Evolutionary conservation across 331 rosid genomes (phyloP).

Genomic region (Acacia concinna): DNA sequence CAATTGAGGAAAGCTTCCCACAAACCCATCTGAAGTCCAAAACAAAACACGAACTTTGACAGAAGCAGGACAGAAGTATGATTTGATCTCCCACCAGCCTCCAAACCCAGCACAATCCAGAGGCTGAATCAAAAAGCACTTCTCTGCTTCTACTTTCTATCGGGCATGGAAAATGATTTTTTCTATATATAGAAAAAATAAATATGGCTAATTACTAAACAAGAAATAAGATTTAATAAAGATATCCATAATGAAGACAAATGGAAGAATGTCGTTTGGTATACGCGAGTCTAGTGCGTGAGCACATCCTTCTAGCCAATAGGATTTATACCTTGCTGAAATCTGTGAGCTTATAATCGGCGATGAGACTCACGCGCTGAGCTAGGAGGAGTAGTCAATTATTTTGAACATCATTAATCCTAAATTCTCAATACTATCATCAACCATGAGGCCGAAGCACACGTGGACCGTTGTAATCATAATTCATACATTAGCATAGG

Average conservation of each 20-base stretch:
- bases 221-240: no score
- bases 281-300: slow-evolving; percentile 3
- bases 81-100: not conserved
- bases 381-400: not conserved
- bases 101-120: not conserved
- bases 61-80: not conserved
- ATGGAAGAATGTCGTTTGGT: slow-evolving; percentile 8
- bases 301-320: not conserved
- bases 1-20: slow-evolving; percentile 63
- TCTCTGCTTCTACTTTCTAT: not conserved
- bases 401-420: not conserved
- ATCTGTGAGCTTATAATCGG: not conserved
- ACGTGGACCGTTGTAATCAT: not conserved
- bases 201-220: not conserved
- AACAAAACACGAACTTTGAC: not conserved
- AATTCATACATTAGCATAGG: not conserved
- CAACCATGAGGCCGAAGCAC: not conserved
- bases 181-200: not conserved
- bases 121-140: not conserved
- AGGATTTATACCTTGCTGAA: not conserved
- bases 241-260: not conserved
- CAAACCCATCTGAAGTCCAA: slow-evolving; percentile 37
- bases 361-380: not conserved
- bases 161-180: not conserved
- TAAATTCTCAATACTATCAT: no score